Base-by-base conservation (phyloP, 2,329 filamentous ascomycete genomes). In the Parastagonospora avenae region DNA sequence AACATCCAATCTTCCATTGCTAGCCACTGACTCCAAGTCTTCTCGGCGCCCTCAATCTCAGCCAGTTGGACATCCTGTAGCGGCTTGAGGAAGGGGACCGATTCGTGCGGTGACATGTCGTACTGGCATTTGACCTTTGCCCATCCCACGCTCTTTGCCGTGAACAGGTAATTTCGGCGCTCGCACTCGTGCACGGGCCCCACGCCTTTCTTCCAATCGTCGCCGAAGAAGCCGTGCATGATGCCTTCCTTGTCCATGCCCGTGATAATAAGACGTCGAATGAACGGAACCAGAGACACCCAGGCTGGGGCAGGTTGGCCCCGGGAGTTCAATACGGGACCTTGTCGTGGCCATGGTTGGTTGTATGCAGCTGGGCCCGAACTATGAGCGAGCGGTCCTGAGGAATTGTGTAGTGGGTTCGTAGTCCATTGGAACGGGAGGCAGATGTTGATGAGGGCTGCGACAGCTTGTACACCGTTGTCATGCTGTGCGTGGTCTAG, bases 1-100 rank as follows among this genome's bases (percentile, higher is more conserved):
- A 97, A 79, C 92, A 96, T 96, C 93, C 93, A 97, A 73, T 97
- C 93, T 74, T 96, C 91, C 91, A 97, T 95, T 10, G 91, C 91
- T 29, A 97, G 78, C 93, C 93, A 97, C 66, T 93, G 88, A 70
- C 91, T 95, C 94, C 94, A 99, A 52, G 82, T 86, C 55, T 84
- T 82, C 76, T 97, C 93, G 0, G 92, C 92, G 11, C 79, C 83
- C 55, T 90, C 84, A 55, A 97, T 90, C 76, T 97, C 94, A 16
- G 85, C 83, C 66, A 93, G 86, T 7, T 85, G 84, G 1, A 89
- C 86, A 47, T 86, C 84, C 64, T 89, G 86, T n/a, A 97, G 77
- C 4, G 93, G 92, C 59, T 87, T 86, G 63, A 97, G 77, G 70
- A 96, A 97, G 0, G 94, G 94, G 1, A 96, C 85, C 2, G 85